phyloP scores from a whole-genome alignment of 2,329 filamentous ascomycete species.

The Phyllosticta ampelicida region DNA sequence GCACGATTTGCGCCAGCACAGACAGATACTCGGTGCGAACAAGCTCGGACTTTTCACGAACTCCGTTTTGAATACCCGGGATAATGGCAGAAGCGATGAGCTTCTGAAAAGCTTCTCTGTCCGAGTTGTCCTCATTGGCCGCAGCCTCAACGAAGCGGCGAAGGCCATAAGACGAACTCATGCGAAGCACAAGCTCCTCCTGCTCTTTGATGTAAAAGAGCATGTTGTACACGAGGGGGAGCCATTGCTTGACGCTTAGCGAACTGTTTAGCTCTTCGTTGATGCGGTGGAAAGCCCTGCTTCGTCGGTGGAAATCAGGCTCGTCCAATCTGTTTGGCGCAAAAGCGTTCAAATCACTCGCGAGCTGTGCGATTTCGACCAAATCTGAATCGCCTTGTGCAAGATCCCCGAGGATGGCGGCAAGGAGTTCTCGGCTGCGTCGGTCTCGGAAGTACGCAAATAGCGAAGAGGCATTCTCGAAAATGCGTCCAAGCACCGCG shows the following conservation, averaged over 20 bases:
- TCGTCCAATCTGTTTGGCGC: constrained; percentile 64
- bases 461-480: constrained; percentile 63
- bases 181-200: constrained; percentile 77
- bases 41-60: constrained; percentile 69
- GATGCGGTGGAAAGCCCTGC: constrained; percentile 64
- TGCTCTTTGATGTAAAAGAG: constrained; percentile 76
- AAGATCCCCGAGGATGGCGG: constrained; percentile 61
- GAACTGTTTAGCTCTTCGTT: constrained; percentile 49
- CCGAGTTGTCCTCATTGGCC: constrained; percentile 39
- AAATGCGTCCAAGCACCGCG: constrained; percentile 54
- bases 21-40: constrained; percentile 73
- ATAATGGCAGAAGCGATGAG: constrained; percentile 58
- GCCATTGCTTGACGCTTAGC: constrained; percentile 67
- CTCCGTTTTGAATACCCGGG: constrained; percentile 64
- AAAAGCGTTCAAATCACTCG: constrained; percentile 71
- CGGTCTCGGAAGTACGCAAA: constrained; percentile 87
- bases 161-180: constrained; percentile 71
- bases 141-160: constrained; percentile 61
- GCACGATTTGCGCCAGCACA: constrained; percentile 68
- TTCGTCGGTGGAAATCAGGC: constrained; percentile 74
- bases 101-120: constrained; percentile 41
- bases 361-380: constrained; percentile 55
- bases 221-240: constrained; percentile 78
- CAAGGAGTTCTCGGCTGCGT: constrained; percentile 62
- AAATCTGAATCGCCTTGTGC: constrained; percentile 53